Base-by-base conservation (phyloP, 768 basidiomycete genomes). In the Pulveroboletus ravenelii region DNA sequence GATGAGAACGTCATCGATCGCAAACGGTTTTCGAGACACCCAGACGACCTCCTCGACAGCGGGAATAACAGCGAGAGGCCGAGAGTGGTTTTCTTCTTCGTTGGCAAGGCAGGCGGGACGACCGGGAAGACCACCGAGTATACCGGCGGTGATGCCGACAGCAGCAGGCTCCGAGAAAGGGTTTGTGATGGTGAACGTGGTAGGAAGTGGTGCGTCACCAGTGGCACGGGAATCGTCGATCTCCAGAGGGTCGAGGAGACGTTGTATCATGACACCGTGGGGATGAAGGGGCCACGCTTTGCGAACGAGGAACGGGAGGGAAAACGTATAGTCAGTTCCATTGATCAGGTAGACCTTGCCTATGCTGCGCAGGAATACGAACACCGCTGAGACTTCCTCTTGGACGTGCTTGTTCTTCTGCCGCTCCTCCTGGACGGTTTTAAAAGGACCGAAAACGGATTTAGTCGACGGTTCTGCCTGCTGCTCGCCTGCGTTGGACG, bases 241-340 rank as follows among this genome's bases (percentile, higher is more conserved):
- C 63, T 93, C 89, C 6, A 72, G 71, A 1, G 78, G 73, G 57
- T 88, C 87, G 42, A 89, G 72, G 5, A 80, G 78, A 25, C 90
- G 75, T 59, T 92, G 87, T 38, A 93, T 79, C 70, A 92, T 74
- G 20, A 92, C 78, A 1, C 90, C 90, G 55, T 87, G 84, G 1
- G 90, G 90, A 50, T 74, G 75, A 18, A 89, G 70, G 5, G 89
- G 81, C 89, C 88, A 91, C 1, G 86, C 89, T 53, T 75, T 80
- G 34, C 84, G 76, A 3, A 89, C 86, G 50, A 89, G 78, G 61
- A 93, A 93, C 1, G 90, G 90, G 5, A 93, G 70, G 27, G 85
- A 79, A 62, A 90, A 85, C 1, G 86, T 87, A 60, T 84, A 89
- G 57, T 89, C 84, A 31, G 77, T 60, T 5, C 89, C 89, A 53